Percentiles rank a stretch among this genome's conserved stretches.
phyloP scores from a whole-genome alignment of 2,329 filamentous ascomycete genomes.

The Sporothrix mexicana region DNA sequence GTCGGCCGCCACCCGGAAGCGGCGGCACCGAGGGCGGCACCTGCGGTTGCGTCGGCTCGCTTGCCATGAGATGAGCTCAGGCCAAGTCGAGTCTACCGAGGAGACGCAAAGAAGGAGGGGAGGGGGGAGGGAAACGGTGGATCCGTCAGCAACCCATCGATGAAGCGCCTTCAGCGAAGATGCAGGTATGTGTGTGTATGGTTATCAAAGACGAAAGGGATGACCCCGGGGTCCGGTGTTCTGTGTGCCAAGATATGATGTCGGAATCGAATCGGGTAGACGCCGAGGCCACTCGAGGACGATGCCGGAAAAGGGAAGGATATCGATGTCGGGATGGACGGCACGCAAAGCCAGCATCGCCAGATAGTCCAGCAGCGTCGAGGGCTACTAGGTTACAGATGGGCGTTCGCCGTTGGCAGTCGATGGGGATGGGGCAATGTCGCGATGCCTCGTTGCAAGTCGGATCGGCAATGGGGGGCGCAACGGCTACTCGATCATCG shows the following conservation, averaged over 20 bases:
- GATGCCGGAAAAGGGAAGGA: background rate
- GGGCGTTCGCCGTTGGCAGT: no score
- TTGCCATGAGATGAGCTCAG: slow-evolving; percentile 28
- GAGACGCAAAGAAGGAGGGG: slow-evolving; percentile 1
- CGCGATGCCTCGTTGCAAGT: background rate
- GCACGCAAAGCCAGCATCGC: slow-evolving; percentile 17
- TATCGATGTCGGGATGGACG: background rate
- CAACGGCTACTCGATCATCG: slow-evolving; percentile 24
- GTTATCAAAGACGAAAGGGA: background rate
- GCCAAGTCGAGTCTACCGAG: slow-evolving; percentile 13
- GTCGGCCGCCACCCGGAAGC: slow-evolving; percentile 24
- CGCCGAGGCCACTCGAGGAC: background rate
- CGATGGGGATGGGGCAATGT: slow-evolving; percentile 5
- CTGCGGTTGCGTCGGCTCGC: slow-evolving; percentile 32
- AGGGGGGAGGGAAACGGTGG: background rate
- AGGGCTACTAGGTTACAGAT: background rate
- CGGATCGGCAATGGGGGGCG: slow-evolving; percentile 17
- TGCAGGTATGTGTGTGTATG: background rate
- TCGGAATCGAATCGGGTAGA: slow-evolving; percentile 1
- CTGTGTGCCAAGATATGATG: background rate
- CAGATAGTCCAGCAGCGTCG: slow-evolving; percentile 18
- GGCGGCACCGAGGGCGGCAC: slow-evolving; percentile 29
- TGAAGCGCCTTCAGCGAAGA: slow-evolving; percentile 15
- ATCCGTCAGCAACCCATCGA: slow-evolving; percentile 32
- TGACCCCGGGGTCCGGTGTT: background rate